A percentile compares a stretch with the other conserved stretches of the same genome.
Conservation (phyloP, 768 basidiomycete species). For the Leccinum fibrillosum region DNA sequence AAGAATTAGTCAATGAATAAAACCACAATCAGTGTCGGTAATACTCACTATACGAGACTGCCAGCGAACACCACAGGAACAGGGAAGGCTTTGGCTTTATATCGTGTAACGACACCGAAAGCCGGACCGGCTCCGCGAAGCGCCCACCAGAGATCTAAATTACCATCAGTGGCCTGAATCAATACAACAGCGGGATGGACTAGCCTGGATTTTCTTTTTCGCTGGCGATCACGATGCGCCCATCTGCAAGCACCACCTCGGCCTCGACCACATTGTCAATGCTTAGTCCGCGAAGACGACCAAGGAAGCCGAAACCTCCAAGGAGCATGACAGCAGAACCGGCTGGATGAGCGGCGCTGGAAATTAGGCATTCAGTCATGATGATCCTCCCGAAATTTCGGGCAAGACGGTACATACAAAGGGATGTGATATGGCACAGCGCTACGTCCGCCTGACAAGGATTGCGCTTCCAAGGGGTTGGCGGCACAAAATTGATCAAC, state of each 20-base stretch:
- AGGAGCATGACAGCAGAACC: conserved; percentile 79
- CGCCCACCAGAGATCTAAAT: conserved; percentile 83
- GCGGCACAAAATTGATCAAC: conserved; percentile 74
- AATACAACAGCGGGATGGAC: conserved; percentile 8
- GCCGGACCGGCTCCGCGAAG: conserved; percentile 80
- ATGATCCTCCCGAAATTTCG: neutral
- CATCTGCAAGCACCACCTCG: conserved; percentile 90
- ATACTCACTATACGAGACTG: conserved; percentile 82
- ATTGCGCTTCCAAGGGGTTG: conserved; percentile 60
- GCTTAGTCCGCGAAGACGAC: conserved; percentile 79
- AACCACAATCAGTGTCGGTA: conserved; percentile 1
- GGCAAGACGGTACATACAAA: conserved; percentile 46
- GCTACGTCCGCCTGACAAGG: conserved; percentile 46
- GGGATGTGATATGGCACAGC: conserved; percentile 79
- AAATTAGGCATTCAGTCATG: conserved; percentile 6
- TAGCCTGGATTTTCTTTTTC: conserved; percentile 69
- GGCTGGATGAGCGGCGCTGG: conserved; percentile 75
- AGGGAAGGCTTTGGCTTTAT: conserved; percentile 85
- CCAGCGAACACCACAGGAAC: conserved; percentile 91
- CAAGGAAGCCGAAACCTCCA: conserved; percentile 88
- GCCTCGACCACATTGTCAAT: conserved; percentile 90
- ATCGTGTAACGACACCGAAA: conserved; percentile 84
- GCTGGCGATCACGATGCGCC: conserved; percentile 74
- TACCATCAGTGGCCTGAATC: neutral
- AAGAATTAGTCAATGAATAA: neutral